phyloP scores from a whole-genome alignment of 306 rosid genomes.

The Acacia melanoxylon region DNA sequence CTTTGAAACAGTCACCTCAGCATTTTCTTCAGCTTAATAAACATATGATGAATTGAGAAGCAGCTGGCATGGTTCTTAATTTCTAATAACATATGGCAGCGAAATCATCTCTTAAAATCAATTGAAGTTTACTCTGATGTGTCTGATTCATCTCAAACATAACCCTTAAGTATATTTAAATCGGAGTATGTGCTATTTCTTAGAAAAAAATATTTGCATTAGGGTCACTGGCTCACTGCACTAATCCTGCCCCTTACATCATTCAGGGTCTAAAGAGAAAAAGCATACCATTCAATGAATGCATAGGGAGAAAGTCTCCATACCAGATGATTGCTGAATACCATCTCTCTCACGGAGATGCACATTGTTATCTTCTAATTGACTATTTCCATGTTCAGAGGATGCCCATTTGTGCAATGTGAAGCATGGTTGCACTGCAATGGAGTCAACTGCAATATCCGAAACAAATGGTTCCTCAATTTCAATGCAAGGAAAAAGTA shows the following conservation, averaged over 20 bases:
- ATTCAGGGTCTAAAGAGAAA: conserved; percentile 5
- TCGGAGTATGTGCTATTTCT: neutral
- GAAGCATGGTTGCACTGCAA: conserved; percentile 41
- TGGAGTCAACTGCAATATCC: conserved; percentile 29
- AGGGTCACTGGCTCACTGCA: conserved; percentile 2
- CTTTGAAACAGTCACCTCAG: conserved; percentile 34
- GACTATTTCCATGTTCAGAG: conserved; percentile 34
- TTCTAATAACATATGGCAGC: conserved; percentile 17
- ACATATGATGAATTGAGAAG: conserved; percentile 33
- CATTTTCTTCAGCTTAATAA: conserved; percentile 28
- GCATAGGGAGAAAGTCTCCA: conserved; percentile 19
- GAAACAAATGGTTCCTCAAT: conserved; percentile 14
- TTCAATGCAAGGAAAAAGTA: neutral
- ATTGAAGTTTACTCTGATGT: conserved; percentile 16
- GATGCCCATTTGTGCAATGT: conserved; percentile 68
- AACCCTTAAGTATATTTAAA: neutral
- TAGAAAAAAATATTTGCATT: neutral
- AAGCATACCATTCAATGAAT: conserved; percentile 6
- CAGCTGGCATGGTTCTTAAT: conserved; percentile 1
- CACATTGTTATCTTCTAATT: conserved; percentile 32
- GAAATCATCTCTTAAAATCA: conserved; percentile 15
- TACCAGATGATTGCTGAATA: conserved; percentile 40
- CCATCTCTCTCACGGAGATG: conserved; percentile 47
- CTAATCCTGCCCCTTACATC: neutral
- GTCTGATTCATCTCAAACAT: neutral